A percentile compares a stretch with the other conserved stretches of the same genome.
Conservation (phyloP, 1,284 basidiomycete species). For the Marasmius oreades region DNA sequence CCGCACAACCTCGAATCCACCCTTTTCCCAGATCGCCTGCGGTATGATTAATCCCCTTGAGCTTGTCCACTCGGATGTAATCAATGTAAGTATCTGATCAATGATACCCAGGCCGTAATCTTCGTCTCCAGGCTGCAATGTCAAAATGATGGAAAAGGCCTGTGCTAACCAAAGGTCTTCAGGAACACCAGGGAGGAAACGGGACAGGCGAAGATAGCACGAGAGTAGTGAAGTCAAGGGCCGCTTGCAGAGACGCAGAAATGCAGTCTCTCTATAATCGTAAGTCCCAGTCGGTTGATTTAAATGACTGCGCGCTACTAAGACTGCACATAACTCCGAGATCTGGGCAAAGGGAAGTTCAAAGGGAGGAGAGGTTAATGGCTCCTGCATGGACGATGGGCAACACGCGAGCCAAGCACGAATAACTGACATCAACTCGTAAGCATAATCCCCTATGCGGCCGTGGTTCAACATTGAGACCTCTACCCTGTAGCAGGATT, state of each 20-base stretch:
- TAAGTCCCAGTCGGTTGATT: conserved; percentile 15
- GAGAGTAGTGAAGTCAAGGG: conserved; percentile 50
- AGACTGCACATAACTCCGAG: conserved; percentile 45
- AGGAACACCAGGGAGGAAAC: conserved; percentile 47
- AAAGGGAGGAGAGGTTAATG: conserved; percentile 46
- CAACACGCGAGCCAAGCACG: conserved; percentile 62
- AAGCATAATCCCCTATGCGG: conserved; percentile 30
- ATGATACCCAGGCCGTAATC: conserved; percentile 39
- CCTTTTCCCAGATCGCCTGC: conserved; percentile 44
- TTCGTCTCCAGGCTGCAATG: conserved; percentile 68
- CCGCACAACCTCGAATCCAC: conserved; percentile 45
- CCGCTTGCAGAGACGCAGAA: conserved; percentile 38
- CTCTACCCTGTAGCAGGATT: conserved; percentile 11
- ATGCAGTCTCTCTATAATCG: conserved; percentile 20
- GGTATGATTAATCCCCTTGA: conserved; percentile 35
- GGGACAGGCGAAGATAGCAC: conserved; percentile 55
- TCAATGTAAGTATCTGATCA: conserved; percentile 32
- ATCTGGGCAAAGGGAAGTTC: conserved; percentile 51
- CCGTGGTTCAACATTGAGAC: conserved; percentile 17
- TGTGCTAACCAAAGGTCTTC: conserved; percentile 64
- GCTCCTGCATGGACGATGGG: conserved; percentile 34
- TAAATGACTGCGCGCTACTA: conserved; percentile 52
- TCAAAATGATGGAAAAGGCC: conserved; percentile 49
- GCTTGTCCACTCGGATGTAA: conserved; percentile 39
- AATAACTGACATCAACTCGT: conserved; percentile 44